phyloP scores from a whole-genome alignment of 371 early-diverging fungal species.

The Circinella umbellata region DNA sequence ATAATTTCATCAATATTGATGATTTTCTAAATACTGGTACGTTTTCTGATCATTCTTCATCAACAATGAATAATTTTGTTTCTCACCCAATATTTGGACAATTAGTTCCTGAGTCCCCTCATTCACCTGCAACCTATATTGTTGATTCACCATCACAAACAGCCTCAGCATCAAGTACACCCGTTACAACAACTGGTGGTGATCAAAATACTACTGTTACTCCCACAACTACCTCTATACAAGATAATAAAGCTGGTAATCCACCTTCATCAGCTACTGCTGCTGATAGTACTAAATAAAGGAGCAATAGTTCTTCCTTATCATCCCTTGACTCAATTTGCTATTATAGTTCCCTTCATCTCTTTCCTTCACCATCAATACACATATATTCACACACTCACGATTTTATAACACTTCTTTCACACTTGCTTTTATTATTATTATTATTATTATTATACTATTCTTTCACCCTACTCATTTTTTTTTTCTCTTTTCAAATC shows the following conservation, averaged over 20 bases:
- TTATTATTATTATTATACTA: no score
- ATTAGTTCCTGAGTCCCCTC: not conserved
- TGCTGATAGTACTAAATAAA: not conserved
- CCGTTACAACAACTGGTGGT: not conserved
- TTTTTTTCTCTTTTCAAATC: not conserved
- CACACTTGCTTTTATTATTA: no score
- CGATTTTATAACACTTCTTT: not conserved
- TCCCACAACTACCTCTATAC: no score
- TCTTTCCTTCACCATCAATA: no score
- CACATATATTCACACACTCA: not conserved
- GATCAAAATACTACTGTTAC: not conserved
- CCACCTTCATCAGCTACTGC: no score
- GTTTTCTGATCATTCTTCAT: not conserved
- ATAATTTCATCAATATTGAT: conserved; percentile 25
- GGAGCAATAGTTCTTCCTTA: no score
- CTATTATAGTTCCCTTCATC: no score
- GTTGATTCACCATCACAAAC: conserved; percentile 12
- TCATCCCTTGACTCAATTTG: no score
- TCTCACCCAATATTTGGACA: not conserved
- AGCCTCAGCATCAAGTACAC: conserved; percentile 1
- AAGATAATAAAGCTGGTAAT: no score
- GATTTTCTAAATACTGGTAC: conserved; percentile 24
- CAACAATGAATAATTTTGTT: not conserved
- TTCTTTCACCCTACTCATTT: not conserved
- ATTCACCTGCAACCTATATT: conserved; percentile 8